Base-by-base conservation (phyloP, 2,329 filamentous ascomycete genomes). In the Trichoderma gracile region DNA sequence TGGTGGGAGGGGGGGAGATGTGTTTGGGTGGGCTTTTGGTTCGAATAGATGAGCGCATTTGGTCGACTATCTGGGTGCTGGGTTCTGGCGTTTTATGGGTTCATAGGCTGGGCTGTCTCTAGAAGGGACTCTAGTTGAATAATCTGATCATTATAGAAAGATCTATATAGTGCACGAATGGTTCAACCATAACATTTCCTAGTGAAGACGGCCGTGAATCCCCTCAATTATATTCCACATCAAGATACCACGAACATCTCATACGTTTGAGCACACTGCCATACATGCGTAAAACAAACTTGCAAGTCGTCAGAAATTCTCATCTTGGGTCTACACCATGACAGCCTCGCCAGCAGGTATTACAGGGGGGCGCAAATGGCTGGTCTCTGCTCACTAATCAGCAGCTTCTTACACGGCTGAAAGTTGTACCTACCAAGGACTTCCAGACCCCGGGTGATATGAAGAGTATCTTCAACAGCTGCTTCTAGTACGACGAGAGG, bases 31-130 rank as follows among this genome's bases (percentile, higher is more conserved):
- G 9, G 5, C 30, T 30, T 21, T 49, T 3, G n/a, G 4, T 42
- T 53, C 17, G n/a, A 6, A 53, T 52, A 54, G 40, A 61, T n/a
- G 46, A 23, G 49, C 49, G 49, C 19, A 38, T 52, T 14, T 15
- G 47, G 19, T 15, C 21, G 49, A n/a, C n/a, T n/a, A 62, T 30
- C 40, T n/a, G 25, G 19, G 40, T 21, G 49, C 38, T 62, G 14
- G 14, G 25, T 25, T 59, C 40, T 64, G 62, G 62, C 62, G 53
- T 64, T 53, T 14, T 14, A 58, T 38, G 45, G 62, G 21, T 38
- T 64, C 12, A 14, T 38, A 17, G 49, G 19, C 43, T 52, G 23
- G 45, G 38, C n/a, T 40, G 33, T 54, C 33, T 6, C n/a, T 45
- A n/a, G n/a, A n/a, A 33, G 21, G n/a, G 3, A 15, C 1, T 53